phyloP scores from a whole-genome alignment of 768 basidiomycete species.

The Stropharia rugosoannulata region DNA sequence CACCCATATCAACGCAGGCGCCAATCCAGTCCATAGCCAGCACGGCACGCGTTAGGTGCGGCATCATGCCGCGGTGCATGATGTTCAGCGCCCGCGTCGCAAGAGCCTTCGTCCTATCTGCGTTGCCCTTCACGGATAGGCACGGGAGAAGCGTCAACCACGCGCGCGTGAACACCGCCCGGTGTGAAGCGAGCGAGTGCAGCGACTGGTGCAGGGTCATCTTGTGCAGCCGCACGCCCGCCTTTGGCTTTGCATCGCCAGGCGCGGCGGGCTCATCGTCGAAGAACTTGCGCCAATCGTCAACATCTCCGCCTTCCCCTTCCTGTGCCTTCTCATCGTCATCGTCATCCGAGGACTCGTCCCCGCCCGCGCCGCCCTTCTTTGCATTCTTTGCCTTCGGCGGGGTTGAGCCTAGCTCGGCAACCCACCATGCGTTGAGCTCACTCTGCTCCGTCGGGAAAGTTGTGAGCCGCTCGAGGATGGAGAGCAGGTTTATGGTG shows the following conservation, averaged over 20 bases:
- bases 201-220: slow-evolving; percentile 77
- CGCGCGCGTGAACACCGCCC: slow-evolving; percentile 76
- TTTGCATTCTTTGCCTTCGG: slow-evolving; percentile 45
- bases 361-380: slow-evolving; percentile 27
- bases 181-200: slow-evolving; percentile 74
- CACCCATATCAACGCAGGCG: slow-evolving; percentile 79
- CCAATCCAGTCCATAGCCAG: slow-evolving; percentile 93
- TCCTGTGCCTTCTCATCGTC: slow-evolving; percentile 28
- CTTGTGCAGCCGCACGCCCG: slow-evolving; percentile 52
- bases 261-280: slow-evolving; percentile 53
- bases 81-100: slow-evolving; percentile 66
- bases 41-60: slow-evolving; percentile 75
- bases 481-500: slow-evolving; percentile 50
- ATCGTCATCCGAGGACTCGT: slow-evolving; percentile 33
- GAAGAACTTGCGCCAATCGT: slow-evolving; percentile 86
- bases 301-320: slow-evolving; percentile 32
- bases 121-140: slow-evolving; percentile 40
- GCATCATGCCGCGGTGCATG: slow-evolving; percentile 82
- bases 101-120: slow-evolving; percentile 35
- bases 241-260: slow-evolving; percentile 33
- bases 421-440: slow-evolving; percentile 78
- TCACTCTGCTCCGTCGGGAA: slow-evolving; percentile 74
- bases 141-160: slow-evolving; percentile 75
- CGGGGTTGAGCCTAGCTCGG: slow-evolving; percentile 61
- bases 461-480: slow-evolving; percentile 66